These are phyloP conservation scores for Anastatica hierochuntica DNA, from an alignment of 345 rosid species.

Conservation along the genomic window DNA sequence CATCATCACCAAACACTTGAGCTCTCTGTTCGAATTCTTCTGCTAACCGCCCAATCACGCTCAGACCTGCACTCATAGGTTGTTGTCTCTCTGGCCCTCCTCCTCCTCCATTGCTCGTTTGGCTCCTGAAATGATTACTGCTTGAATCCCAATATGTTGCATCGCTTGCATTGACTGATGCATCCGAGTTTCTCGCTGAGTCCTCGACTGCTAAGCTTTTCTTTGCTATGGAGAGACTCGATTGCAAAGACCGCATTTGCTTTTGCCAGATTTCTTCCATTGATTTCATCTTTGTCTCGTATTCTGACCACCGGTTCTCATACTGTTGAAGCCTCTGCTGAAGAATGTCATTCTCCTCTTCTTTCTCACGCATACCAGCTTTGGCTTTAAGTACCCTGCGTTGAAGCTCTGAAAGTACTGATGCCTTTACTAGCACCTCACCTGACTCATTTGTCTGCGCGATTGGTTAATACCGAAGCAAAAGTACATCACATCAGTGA, in stretches of 20 bases:
- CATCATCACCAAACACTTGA: conserved; percentile 91
- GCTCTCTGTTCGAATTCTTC: conserved; percentile 97
- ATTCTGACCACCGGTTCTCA: conserved; percentile 94
- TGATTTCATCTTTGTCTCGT: conserved; percentile 92
- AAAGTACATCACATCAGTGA: background rate
- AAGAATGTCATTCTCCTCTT: conserved; percentile 92
- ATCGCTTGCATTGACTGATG: conserved; percentile 74
- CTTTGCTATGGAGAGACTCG: conserved; percentile 95
- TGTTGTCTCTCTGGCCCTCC: conserved; percentile 34
- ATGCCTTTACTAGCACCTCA: conserved; percentile 80
- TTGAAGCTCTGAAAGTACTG: conserved; percentile 83
- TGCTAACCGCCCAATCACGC: conserved; percentile 76
- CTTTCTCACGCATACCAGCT: conserved; percentile 78
- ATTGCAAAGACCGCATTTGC: conserved; percentile 94
- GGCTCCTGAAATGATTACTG: conserved; percentile 41
- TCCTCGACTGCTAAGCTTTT: conserved; percentile 83
- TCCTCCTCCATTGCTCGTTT: conserved; percentile 58
- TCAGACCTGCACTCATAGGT: conserved; percentile 79
- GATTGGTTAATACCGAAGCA: background rate
- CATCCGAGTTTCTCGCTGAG: conserved; percentile 81
- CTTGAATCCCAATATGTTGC: conserved; percentile 75
- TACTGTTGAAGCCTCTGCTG: conserved; percentile 92
- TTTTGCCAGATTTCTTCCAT: conserved; percentile 99
- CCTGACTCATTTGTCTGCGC: conserved; percentile 59
- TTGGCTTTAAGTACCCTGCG: conserved; percentile 88